Conservation (phyloP, 2,329 filamentous ascomycete species). For the Mollisia scopiformis region DNA sequence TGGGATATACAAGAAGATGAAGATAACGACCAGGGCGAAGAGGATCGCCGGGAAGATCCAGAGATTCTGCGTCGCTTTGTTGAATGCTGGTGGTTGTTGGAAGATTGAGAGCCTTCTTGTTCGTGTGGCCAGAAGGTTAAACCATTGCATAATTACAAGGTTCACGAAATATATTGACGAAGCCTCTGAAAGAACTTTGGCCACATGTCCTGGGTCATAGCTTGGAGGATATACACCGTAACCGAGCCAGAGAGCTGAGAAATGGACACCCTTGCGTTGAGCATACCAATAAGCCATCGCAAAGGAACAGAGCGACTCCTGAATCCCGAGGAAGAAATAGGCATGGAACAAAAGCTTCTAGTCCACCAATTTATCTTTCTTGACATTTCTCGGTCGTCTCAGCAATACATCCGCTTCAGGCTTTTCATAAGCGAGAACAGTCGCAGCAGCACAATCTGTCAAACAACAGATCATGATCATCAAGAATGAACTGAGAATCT, state of each 20-base stretch:
- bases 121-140: conserved; percentile 69
- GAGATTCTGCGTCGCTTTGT: conserved; percentile 60
- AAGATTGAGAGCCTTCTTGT: conserved; percentile 68
- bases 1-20: conserved; percentile 71
- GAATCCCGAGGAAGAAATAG: conserved; percentile 69
- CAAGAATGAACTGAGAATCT: conserved; percentile 60
- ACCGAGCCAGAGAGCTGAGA: conserved; percentile 67
- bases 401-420: conserved; percentile 75
- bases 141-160: conserved; percentile 79
- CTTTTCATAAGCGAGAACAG: conserved; percentile 73
- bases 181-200: conserved; percentile 39
- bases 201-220: conserved; percentile 53
- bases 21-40: conserved; percentile 68
- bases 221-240: conserved; percentile 54
- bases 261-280: conserved; percentile 62
- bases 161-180: conserved; percentile 74
- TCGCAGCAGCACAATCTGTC: conserved; percentile 74
- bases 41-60: conserved; percentile 70
- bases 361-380: conserved; percentile 72
- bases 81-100: conserved; percentile 70
- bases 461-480: conserved; percentile 59
- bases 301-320: conserved; percentile 61
- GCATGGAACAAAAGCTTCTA: conserved; percentile 72
- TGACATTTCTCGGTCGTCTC: conserved; percentile 68
- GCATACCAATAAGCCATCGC: conserved; percentile 69